A percentile compares a stretch with the other conserved stretches of the same genome.
Evolutionary conservation across 768 basidiomycete species (phyloP).

Genomic region (Lactifluus volemus): DNA sequence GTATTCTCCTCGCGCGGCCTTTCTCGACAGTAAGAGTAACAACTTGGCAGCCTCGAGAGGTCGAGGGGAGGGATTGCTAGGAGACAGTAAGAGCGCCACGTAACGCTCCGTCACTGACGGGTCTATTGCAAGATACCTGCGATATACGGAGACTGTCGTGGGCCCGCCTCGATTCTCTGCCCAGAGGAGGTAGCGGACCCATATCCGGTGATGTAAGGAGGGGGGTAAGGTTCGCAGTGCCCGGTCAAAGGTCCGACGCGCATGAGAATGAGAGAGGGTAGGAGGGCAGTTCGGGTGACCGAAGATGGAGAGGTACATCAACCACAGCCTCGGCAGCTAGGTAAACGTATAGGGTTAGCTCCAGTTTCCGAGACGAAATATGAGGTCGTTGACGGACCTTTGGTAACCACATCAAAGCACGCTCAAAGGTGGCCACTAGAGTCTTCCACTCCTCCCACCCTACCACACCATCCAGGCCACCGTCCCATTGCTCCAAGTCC

Average conservation of each 20-base stretch:
- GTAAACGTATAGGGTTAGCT: neutral
- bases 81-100: slow-evolving; percentile 53
- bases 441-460: slow-evolving; percentile 96
- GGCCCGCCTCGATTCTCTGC: slow-evolving; percentile 73
- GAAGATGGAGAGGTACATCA: slow-evolving; percentile 87
- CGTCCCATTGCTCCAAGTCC: slow-evolving; percentile 78
- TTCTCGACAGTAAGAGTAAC: slow-evolving; percentile 72
- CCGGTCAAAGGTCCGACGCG: slow-evolving; percentile 88
- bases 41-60: slow-evolving; percentile 93
- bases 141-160: slow-evolving; percentile 76
- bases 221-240: slow-evolving; percentile 90
- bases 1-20: slow-evolving; percentile 77
- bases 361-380: neutral
- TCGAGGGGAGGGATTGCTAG: slow-evolving; percentile 51
- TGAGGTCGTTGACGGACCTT: slow-evolving; percentile 45
- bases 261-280: slow-evolving; percentile 77
- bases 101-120: slow-evolving; percentile 76
- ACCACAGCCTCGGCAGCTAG: slow-evolving; percentile 90
- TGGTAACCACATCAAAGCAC: slow-evolving; percentile 91
- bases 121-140: slow-evolving; percentile 81
- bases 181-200: slow-evolving; percentile 91
- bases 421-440: slow-evolving; percentile 81
- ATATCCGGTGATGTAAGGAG: slow-evolving; percentile 84
- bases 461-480: slow-evolving; percentile 77
- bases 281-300: slow-evolving; percentile 85